phyloP scores from a whole-genome alignment of 1,284 basidiomycete species.

The Cystobasidiaceae sp. region DNA sequence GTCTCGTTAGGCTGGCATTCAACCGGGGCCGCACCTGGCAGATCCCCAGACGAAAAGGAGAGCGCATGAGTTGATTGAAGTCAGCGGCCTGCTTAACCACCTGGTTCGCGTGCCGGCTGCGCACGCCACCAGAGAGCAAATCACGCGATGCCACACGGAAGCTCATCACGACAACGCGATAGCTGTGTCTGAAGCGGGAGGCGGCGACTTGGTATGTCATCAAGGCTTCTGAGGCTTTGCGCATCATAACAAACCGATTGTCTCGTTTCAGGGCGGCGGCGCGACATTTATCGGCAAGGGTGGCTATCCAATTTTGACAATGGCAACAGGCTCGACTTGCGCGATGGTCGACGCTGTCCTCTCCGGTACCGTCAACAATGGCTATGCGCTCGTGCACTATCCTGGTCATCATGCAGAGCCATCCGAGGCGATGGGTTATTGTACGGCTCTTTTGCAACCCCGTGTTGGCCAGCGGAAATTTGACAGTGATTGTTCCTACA shows the following conservation, averaged over 20 bases:
- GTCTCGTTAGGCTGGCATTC: background rate
- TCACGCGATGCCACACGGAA: background rate
- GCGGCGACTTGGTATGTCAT: too few relatives aligned
- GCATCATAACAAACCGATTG: background rate
- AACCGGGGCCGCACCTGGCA: background rate
- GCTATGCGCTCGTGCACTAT: constrained; percentile 29
- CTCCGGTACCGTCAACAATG: constrained; percentile 17
- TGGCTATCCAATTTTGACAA: background rate
- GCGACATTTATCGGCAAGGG: background rate
- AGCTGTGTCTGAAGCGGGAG: background rate
- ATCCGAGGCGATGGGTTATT: constrained; percentile 24
- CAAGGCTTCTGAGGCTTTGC: too few relatives aligned
- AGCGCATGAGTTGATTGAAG: background rate
- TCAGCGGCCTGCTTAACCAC: constrained; percentile 5
- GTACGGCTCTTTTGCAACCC: constrained; percentile 12
- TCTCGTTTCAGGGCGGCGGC: background rate
- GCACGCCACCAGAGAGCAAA: background rate
- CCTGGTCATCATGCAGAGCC: constrained; percentile 34
- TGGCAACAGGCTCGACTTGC: constrained; percentile 9
- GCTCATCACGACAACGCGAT: background rate
- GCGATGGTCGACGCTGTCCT: constrained; percentile 29
- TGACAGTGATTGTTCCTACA: background rate
- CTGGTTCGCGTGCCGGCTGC: background rate
- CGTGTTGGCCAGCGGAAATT: too few relatives aligned
- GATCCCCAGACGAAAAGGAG: background rate